Base-by-base conservation (phyloP, 805 yeast species). In the Torulaspora indica region DNA sequence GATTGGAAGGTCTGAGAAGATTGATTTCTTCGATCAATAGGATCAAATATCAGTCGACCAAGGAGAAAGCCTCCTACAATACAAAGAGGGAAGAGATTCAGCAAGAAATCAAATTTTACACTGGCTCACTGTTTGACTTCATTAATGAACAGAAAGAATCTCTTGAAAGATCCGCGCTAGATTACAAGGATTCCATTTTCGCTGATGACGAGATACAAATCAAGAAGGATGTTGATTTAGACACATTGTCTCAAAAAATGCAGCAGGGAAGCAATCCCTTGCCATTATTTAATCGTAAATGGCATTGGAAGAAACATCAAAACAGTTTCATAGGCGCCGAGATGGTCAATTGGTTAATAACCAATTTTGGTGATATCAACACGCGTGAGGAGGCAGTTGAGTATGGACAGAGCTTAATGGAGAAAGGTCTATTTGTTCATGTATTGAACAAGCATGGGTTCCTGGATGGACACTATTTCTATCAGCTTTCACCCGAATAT, bases 401-500 rank as follows among this genome's bases (percentile, higher is more conserved):
- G 10, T 93, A 72, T 61, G 98, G 96, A 1, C 90, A 88, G 54
- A 60, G 67, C 7, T 66, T 91, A 34, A 85, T 88, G 95, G 75
- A 78, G 7, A 71, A 71, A 38, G 85, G 85, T 0, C 56, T 91
- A 12, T 79, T 91, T 59, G 70, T 64, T n/a, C 98, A 91, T 57
- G 96, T 88, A 15, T 87, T 85, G 48, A 72, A 78, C 35, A 74
- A 91, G 27, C 97, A 91, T 60, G 79, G 84, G 2, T 87, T 93
- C 54, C 66, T 89, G 41, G 95, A 91, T 66, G 98, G 98, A 0
- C 90, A 93, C 57, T 91, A 89, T 60, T 91, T 91, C 63, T 91
- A 91, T 58, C 81, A 78, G 54, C 63, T 90, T 40, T 73, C 72
- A 15, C 76, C 77, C 0, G 83, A 81, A 24, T 84, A 73, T 50